These are phyloP conservation scores for Plasmodium falciparum DNA, from an alignment of 169 alveolate genomes.

Conservation along the genomic window DNA sequence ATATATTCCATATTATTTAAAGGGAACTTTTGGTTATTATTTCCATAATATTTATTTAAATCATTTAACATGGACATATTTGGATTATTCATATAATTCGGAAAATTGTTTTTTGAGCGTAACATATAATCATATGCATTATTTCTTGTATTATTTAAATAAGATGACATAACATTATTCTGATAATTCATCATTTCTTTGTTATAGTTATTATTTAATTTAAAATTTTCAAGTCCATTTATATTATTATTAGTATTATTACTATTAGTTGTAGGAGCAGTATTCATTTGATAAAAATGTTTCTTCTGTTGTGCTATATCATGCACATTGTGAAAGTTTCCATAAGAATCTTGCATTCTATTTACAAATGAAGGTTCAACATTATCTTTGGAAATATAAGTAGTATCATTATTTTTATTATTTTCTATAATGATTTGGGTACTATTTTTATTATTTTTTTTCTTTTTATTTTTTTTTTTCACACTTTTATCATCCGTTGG, in stretches of 20 bases:
- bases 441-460: conserved; percentile 25
- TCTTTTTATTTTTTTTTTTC: conserved; percentile 25
- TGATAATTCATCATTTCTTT: conserved; percentile 32
- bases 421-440: background rate
- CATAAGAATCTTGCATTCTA: conserved; percentile 29
- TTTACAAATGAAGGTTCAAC: conserved; percentile 20
- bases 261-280: background rate
- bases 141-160: conserved; percentile 26
- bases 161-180: conserved; percentile 17
- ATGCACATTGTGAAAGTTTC: conserved; percentile 14
- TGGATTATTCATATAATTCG: conserved; percentile 26
- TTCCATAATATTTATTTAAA: conserved; percentile 30
- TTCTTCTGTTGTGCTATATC: conserved; percentile 12
- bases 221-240: background rate
- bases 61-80: conserved; percentile 44
- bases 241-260: background rate
- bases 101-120: conserved; percentile 13
- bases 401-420: conserved; percentile 12
- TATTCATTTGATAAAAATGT: conserved; percentile 15
- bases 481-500: conserved; percentile 1
- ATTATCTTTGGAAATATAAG: conserved; percentile 12
- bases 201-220: background rate
- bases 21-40: conserved; percentile 30
- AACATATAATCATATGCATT: conserved; percentile 38
- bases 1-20: conserved; percentile 36